Conservation (phyloP, 495 filamentous ascomycete species). For the Sordaria brevicollis region DNA sequence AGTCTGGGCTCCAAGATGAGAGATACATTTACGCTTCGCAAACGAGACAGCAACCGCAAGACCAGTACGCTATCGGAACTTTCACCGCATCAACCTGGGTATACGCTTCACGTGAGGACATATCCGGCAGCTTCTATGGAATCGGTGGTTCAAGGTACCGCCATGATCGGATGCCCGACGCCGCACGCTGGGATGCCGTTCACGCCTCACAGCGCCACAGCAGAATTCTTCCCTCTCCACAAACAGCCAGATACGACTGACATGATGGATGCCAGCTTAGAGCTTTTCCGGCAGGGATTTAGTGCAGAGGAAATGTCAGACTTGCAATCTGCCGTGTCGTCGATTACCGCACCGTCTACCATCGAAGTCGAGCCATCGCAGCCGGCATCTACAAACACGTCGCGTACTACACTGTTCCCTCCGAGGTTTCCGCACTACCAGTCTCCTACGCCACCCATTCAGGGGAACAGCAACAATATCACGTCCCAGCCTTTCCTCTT, state of each 20-base stretch:
- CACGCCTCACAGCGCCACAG: background rate
- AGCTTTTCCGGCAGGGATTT: constrained; percentile 16
- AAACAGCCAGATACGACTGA: constrained; percentile 3
- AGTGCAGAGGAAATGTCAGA: constrained; percentile 8
- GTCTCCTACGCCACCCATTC: background rate
- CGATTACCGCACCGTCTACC: constrained; percentile 13
- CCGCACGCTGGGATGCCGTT: constrained; percentile 2
- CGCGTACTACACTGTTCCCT: constrained; percentile 17
- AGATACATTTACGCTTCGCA: constrained; percentile 14
- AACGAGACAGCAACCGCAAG: constrained; percentile 14
- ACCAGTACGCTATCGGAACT: constrained; percentile 1
- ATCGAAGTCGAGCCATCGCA: constrained; percentile 11
- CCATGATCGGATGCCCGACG: constrained; percentile 3
- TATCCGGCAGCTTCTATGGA: constrained; percentile 7
- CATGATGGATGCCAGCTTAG: constrained; percentile 8
- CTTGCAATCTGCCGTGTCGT: constrained; percentile 13
- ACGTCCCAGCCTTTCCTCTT: constrained; percentile 12
- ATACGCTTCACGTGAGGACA: constrained; percentile 4
- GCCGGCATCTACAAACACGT: constrained; percentile 16
- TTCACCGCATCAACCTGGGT: background rate
- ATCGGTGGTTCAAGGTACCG: constrained; percentile 6
- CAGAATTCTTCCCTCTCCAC: constrained; percentile 3
- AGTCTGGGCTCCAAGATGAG: constrained; percentile 25
- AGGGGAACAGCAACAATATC: background rate
- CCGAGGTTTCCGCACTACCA: constrained; percentile 3